Conservation (phyloP, 2,329 filamentous ascomycete genomes). For the Monosporascus sp. region DNA sequence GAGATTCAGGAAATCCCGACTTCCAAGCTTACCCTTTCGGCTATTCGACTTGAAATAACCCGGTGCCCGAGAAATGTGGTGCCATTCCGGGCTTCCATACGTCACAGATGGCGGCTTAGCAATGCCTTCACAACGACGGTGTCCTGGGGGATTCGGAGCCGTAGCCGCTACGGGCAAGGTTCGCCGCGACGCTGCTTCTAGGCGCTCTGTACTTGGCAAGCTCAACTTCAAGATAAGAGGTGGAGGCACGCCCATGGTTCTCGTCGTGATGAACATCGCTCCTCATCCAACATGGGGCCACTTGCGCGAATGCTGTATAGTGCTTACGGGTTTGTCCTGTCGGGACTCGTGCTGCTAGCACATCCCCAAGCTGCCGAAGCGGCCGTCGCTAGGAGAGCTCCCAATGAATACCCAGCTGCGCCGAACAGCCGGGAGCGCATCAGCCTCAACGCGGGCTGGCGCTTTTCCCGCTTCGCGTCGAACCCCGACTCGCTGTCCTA, state of each 20-base stretch:
- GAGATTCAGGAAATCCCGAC: not conserved
- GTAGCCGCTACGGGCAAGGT: not conserved
- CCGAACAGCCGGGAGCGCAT: slow-evolving; percentile 22
- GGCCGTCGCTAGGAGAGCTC: not conserved
- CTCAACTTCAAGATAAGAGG: not conserved
- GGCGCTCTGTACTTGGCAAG: not conserved
- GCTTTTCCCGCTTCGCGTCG: slow-evolving; percentile 27
- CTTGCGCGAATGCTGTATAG: not conserved
- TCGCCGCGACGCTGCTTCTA: not conserved
- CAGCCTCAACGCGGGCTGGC: slow-evolving; percentile 29
- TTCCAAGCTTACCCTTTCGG: not conserved
- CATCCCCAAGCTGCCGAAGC: not conserved
- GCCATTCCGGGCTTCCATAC: not conserved
- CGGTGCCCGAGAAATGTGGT: not conserved
- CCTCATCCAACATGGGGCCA: not conserved
- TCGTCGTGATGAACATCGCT: not conserved
- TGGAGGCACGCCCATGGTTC: not conserved
- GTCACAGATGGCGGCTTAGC: not conserved
- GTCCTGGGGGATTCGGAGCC: not conserved
- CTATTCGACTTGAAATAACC: not conserved
- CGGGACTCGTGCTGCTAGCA: not conserved
- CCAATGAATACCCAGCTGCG: not conserved
- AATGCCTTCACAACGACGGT: not conserved
- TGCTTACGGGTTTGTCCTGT: not conserved
- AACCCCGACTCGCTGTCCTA: slow-evolving; percentile 30